phyloP scores from a whole-genome alignment of 768 basidiomycete genomes.

The Suillus occidentalis region DNA sequence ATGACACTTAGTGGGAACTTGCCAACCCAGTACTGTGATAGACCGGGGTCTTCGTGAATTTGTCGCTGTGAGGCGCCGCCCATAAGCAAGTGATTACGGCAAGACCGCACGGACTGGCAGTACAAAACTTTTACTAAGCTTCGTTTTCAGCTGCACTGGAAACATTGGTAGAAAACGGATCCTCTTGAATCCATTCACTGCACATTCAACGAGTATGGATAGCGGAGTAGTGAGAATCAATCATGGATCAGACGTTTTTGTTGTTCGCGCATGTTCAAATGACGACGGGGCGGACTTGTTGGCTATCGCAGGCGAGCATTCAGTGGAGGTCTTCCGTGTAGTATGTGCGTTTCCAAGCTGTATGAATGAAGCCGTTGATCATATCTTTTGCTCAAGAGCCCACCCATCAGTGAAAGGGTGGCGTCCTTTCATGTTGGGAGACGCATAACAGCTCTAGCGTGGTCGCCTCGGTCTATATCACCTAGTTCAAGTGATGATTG shows the following conservation, averaged over 20 bases:
- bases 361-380: slow-evolving; percentile 9
- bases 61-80: neutral
- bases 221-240: slow-evolving; percentile 46
- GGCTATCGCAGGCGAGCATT: slow-evolving; percentile 72
- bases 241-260: slow-evolving; percentile 61
- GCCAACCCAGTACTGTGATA: neutral
- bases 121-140: neutral
- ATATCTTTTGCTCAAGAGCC: slow-evolving; percentile 33
- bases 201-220: slow-evolving; percentile 40
- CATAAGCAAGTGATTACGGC: neutral
- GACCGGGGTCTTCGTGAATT: neutral
- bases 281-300: slow-evolving; percentile 67
- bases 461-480: slow-evolving; percentile 71
- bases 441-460: slow-evolving; percentile 72
- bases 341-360: slow-evolving; percentile 39
- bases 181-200: neutral
- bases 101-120: neutral
- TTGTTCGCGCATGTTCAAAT: slow-evolving; percentile 60
- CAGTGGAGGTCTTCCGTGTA: slow-evolving; percentile 66
- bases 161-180: slow-evolving; percentile 5
- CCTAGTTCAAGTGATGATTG: slow-evolving; percentile 65
- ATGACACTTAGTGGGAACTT: too few species aligned
- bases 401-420: slow-evolving; percentile 46
- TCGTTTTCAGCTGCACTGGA: slow-evolving; percentile 58
- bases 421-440: slow-evolving; percentile 76